These are phyloP conservation scores for Steccherinum ochraceum DNA, from an alignment of 768 basidiomycete genomes.

Conservation along the genomic window DNA sequence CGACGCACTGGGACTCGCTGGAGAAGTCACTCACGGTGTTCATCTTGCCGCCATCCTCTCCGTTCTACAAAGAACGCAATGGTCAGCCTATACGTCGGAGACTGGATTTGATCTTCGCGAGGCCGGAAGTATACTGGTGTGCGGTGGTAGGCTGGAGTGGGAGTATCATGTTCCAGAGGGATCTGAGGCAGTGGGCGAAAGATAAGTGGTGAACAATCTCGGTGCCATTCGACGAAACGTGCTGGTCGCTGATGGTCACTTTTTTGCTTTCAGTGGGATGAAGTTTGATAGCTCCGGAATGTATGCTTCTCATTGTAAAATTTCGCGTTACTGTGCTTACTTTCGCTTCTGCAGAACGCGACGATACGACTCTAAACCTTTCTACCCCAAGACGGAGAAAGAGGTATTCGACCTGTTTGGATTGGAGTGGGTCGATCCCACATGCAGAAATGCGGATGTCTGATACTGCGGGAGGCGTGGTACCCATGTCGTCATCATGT, in stretches of 20 bases:
- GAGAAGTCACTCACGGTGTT: slow-evolving; percentile 85
- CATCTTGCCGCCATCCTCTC: slow-evolving; percentile 40
- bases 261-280: slow-evolving; percentile 43
- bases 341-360: slow-evolving; percentile 44
- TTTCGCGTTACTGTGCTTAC: neutral
- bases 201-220: slow-evolving; percentile 38
- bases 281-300: slow-evolving; percentile 83
- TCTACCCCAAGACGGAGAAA: slow-evolving; percentile 57
- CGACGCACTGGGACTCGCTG: slow-evolving; percentile 69
- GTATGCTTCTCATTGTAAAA: slow-evolving; percentile 47
- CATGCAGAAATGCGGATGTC: slow-evolving; percentile 63
- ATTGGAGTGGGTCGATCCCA: slow-evolving; percentile 65
- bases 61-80: slow-evolving; percentile 15
- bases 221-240: no score
- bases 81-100: slow-evolving; percentile 48
- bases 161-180: slow-evolving; percentile 85
- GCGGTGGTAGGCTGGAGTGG: slow-evolving; percentile 92
- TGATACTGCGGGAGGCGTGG: slow-evolving; percentile 25
- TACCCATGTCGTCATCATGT: no score
- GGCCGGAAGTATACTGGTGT: slow-evolving; percentile 76
- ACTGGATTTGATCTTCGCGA: slow-evolving; percentile 79
- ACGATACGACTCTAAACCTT: slow-evolving; percentile 53
- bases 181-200: slow-evolving; percentile 73
- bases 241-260: no score
- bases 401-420: slow-evolving; percentile 71